Conservation (phyloP, 352 stramenopile species). For the Phytophthora melonis region DNA sequence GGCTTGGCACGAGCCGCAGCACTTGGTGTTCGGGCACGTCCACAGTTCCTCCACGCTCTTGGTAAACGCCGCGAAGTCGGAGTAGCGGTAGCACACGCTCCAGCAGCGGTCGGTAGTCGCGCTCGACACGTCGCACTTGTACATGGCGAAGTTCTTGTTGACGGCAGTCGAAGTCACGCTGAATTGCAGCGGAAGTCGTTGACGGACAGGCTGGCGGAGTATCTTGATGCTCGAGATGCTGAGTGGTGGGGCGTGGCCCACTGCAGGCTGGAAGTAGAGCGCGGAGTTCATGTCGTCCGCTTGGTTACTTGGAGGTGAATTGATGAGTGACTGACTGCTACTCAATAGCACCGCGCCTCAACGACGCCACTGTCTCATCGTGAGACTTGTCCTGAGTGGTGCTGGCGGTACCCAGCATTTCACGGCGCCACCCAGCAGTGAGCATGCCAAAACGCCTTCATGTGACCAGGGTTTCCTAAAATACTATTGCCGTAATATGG, state of each 20-base stretch:
- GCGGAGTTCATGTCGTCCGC: constrained; percentile 21
- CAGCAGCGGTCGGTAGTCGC: constrained; percentile 50
- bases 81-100: constrained; percentile 64
- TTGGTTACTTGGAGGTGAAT: constrained; percentile 15
- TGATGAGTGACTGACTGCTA: constrained; percentile 13
- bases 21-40: constrained; percentile 62
- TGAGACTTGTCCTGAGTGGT: background rate
- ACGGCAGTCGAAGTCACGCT: constrained; percentile 42
- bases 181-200: constrained; percentile 56
- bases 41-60: constrained; percentile 51
- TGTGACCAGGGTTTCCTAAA: no score
- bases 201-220: constrained; percentile 36
- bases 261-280: constrained; percentile 4
- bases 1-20: constrained; percentile 62
- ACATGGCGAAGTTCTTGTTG: constrained; percentile 55
- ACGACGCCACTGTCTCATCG: constrained; percentile 18
- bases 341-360: background rate
- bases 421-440: no score
- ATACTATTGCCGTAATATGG: no score
- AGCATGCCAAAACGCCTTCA: no score
- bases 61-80: constrained; percentile 63
- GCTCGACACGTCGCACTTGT: constrained; percentile 54
- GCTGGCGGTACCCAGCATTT: background rate
- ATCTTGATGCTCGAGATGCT: constrained; percentile 41
- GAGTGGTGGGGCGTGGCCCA: constrained; percentile 17